phyloP scores from a whole-genome alignment of 2,329 filamentous ascomycete species.

The Conoideocrella luteorostrata region DNA sequence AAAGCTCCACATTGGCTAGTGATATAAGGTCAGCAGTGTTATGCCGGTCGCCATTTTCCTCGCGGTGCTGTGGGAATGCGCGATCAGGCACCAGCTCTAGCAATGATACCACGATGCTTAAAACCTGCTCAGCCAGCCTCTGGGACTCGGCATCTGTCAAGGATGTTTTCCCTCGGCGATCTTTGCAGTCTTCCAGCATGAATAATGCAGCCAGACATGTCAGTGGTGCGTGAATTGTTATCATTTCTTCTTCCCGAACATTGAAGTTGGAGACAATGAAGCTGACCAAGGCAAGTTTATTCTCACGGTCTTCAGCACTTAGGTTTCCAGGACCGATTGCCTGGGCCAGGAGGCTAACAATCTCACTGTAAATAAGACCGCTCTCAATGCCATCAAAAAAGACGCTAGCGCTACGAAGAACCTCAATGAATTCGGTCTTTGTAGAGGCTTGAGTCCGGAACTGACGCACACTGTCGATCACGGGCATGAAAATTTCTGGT shows the following conservation, averaged over 20 bases:
- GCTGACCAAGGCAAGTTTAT: constrained; percentile 64
- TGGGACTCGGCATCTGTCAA: constrained; percentile 26
- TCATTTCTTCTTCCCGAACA: constrained; percentile 92
- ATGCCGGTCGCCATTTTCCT: constrained; percentile 11
- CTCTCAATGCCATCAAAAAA: constrained; percentile 98
- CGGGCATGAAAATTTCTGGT: constrained; percentile 79
- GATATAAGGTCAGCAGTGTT: constrained; percentile 10
- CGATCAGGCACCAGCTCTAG: constrained; percentile 60
- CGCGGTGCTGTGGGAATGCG: constrained; percentile 40
- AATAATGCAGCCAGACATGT: constrained; percentile 53
- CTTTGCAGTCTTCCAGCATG: constrained; percentile 51
- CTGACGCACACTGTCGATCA: constrained; percentile 69
- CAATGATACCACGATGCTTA: constrained; percentile 48
- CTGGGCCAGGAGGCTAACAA: constrained; percentile 61
- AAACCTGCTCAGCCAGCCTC: constrained; percentile 26
- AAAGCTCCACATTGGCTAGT: constrained; percentile 38
- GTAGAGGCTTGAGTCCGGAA: constrained; percentile 61
- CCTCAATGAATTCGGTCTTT: constrained; percentile 73
- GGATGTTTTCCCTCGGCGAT: constrained; percentile 22
- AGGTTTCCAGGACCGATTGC: constrained; percentile 44
- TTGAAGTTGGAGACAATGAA: constrained; percentile 90
- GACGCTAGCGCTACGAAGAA: constrained; percentile 84
- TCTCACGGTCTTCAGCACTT: constrained; percentile 42
- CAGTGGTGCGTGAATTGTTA: constrained; percentile 76
- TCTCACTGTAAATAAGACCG: constrained; percentile 81